Percentiles rank a stretch among this genome's conserved stretches.
phyloP scores from a whole-genome alignment of 345 rosid species.

The Rhizophora apiculata region DNA sequence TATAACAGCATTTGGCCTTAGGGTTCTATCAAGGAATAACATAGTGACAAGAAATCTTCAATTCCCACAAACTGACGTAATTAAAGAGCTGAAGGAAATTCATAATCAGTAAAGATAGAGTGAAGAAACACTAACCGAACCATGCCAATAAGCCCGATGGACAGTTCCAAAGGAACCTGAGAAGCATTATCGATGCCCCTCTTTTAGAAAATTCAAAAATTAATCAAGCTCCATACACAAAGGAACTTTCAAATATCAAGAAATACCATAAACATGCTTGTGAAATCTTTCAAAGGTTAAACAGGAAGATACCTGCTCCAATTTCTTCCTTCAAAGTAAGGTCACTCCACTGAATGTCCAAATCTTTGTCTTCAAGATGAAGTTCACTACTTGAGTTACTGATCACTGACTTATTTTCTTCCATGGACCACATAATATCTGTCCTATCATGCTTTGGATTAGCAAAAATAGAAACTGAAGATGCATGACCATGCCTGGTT shows the following conservation, averaged over 20 bases:
- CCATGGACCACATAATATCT: conserved; percentile 12
- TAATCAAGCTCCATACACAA: neutral
- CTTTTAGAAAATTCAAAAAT: conserved; percentile 9
- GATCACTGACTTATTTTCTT: conserved; percentile 7
- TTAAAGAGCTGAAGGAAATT: conserved; percentile 1
- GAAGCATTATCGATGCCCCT: conserved; percentile 5
- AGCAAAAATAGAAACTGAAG: conserved; percentile 14
- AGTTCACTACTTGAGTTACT: conserved; percentile 21
- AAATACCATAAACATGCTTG: neutral
- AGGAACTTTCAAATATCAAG: conserved; percentile 1
- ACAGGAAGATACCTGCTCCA: conserved; percentile 25
- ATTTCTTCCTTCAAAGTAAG: conserved; percentile 23
- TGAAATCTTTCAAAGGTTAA: conserved; percentile 8
- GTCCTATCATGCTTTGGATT: conserved; percentile 12
- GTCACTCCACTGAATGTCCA: conserved; percentile 25
- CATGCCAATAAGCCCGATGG: conserved; percentile 32
- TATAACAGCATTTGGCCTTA: too few species aligned
- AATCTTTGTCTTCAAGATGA: conserved; percentile 24
- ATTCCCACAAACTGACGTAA: neutral
- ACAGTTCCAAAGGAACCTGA: conserved; percentile 33
- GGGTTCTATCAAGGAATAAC: too few species aligned
- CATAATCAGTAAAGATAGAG: neutral
- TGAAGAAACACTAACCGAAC: conserved; percentile 20
- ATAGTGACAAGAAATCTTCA: too few species aligned
- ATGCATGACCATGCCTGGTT: conserved; percentile 12